Percentiles rank a stretch among this genome's conserved stretches.
phyloP scores from a whole-genome alignment of 208 protist species.

The Vickermania spadyakhi region DNA sequence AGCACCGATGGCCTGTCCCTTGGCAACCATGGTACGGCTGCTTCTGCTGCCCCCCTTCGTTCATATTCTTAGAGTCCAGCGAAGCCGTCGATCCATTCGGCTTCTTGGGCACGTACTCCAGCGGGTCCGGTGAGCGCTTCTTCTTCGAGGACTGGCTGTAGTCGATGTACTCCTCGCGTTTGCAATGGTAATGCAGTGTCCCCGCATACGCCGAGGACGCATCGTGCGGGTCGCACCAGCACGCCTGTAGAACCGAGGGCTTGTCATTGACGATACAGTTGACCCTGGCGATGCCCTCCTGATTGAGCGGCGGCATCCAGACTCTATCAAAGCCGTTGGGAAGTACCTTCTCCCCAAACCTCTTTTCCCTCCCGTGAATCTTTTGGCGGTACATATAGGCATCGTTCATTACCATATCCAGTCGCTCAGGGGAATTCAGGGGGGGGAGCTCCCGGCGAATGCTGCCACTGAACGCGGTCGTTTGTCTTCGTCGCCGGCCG shows the following conservation, averaged over 20 bases:
- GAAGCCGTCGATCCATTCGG: slow-evolving; percentile 8
- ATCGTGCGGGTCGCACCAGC: slow-evolving; percentile 74
- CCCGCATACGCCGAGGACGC: slow-evolving; percentile 38
- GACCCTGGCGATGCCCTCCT: slow-evolving; percentile 1
- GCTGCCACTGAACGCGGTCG: neutral
- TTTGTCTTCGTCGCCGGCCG: neutral
- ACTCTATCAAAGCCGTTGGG: slow-evolving; percentile 21
- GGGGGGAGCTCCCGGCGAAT: slow-evolving; percentile 1
- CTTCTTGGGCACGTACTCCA: neutral
- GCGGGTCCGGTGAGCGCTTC: neutral
- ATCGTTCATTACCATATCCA: slow-evolving; percentile 9
- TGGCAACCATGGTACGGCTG: slow-evolving; percentile 47
- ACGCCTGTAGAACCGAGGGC: slow-evolving; percentile 28
- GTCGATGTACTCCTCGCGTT: slow-evolving; percentile 27
- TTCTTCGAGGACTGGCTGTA: slow-evolving; percentile 5
- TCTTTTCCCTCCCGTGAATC: neutral
- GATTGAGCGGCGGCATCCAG: slow-evolving; percentile 4
- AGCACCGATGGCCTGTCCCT: slow-evolving; percentile 56
- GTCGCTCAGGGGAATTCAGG: slow-evolving; percentile 7
- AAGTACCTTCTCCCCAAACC: slow-evolving; percentile 10
- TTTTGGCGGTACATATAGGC: slow-evolving; percentile 1
- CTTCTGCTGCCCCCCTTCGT: slow-evolving; percentile 6
- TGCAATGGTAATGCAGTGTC: slow-evolving; percentile 78
- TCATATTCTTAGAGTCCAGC: slow-evolving; percentile 3
- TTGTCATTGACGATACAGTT: neutral